Base-by-base conservation (phyloP, 1,284 basidiomycete species). In the Ceratobasidium sp. region DNA sequence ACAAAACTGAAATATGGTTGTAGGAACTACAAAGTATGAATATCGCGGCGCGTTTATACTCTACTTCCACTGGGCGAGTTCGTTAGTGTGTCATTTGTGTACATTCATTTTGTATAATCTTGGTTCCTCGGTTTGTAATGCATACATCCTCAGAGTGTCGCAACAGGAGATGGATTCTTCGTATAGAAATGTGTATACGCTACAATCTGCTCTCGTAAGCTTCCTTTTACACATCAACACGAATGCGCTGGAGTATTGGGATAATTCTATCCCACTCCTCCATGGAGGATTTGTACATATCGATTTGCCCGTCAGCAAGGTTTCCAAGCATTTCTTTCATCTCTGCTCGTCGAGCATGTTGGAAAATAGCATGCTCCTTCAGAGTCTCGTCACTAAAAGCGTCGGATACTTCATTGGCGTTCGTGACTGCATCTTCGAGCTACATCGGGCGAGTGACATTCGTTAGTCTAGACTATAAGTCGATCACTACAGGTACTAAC, bases 401-500 rank as follows among this genome's bases (percentile, higher is more conserved):
- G 81, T 96, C 95, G 0, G 95, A 96, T 0, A 97, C 98, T 84
- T 98, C 97, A 83, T 98, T 96, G 0, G 97, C 95, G 3, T 93
- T 93, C 0, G 94, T 94, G 7, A 99, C 97, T 9, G 97, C 98
- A 63, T 98, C 97, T 91, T 98, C 94, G 3, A 99, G 89, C 95
- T 97, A 84, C 28, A 42, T 5, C 72, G 68, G 33, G 53, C 40
- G 69, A 26, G n/a, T n/a, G 64, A 10, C 53, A 26, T 71, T 75
- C 61, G 26, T 69, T 40, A 44, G 56, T 23, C 77, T 4, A 26
- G 53, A 12, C 39, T 56, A 78, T 6, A 46, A 40, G 6, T 15
- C 1, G 39, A 58, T 15, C 44, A 44, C 10, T 49, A 49, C 46
- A 0, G 20, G 51, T 18, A 84, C 90, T 78, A 70, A 95, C 96